These are phyloP conservation scores for Irpex rosettiformis DNA, from an alignment of 1,284 basidiomycete species.

Conservation along the genomic window DNA sequence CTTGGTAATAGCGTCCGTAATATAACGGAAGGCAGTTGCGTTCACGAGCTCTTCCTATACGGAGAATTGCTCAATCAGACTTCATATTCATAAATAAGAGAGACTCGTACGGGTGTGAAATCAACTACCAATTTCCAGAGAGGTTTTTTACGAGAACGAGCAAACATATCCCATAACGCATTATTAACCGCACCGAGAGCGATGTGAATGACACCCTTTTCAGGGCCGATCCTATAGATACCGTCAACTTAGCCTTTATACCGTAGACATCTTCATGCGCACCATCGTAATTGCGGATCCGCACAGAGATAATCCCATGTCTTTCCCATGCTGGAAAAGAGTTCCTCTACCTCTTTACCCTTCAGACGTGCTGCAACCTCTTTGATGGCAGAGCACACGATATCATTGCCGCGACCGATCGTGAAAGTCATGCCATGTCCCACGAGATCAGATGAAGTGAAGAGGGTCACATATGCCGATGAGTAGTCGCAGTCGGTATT, in stretches of 20 bases:
- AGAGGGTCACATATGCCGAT: constrained; percentile 83
- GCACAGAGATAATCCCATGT: constrained; percentile 78
- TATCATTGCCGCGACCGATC: constrained; percentile 94
- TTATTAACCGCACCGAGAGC: constrained; percentile 81
- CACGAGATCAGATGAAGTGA: constrained; percentile 69
- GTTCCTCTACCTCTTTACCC: constrained; percentile 79
- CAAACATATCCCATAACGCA: constrained; percentile 83
- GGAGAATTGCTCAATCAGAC: not conserved
- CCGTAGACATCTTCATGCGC: constrained; percentile 26
- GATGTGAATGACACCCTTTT: constrained; percentile 85
- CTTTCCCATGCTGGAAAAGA: constrained; percentile 89
- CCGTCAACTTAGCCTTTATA: not conserved
- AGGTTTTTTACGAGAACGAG: constrained; percentile 72
- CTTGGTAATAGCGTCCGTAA: constrained; percentile 88
- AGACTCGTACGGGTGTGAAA: constrained; percentile 64
- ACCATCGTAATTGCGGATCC: constrained; percentile 90
- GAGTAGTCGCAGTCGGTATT: constrained; percentile 96
- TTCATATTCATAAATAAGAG: not conserved
- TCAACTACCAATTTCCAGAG: constrained; percentile 85
- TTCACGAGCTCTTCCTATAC: constrained; percentile 80
- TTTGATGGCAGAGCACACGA: constrained; percentile 81
- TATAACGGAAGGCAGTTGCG: constrained; percentile 86
- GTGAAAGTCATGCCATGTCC: constrained; percentile 97
- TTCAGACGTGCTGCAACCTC: constrained; percentile 78
- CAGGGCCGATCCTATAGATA: constrained; percentile 73